These are phyloP conservation scores for Neofusicoccum laricinum DNA, from an alignment of 2,329 filamentous ascomycete species.

Conservation along the genomic window DNA sequence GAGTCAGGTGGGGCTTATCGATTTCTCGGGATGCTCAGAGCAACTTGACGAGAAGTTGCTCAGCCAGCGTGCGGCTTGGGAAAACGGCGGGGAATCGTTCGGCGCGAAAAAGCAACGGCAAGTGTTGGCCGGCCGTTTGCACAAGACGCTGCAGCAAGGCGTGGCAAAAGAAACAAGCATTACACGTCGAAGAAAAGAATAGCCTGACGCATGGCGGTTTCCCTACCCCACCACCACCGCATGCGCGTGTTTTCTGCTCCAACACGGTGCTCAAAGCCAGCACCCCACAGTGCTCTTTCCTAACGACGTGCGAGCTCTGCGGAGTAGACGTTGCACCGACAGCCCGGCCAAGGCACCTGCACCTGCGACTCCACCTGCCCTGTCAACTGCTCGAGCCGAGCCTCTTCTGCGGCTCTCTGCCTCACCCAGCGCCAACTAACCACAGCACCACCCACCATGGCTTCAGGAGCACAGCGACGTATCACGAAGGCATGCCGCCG, in stretches of 20 bases:
- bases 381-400: neutral
- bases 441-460: conserved; percentile 6
- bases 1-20: conserved; percentile 12
- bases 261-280: conserved; percentile 5
- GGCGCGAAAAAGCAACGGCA: neutral
- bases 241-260: neutral
- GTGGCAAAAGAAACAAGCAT: neutral
- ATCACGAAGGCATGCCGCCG: conserved; percentile 11
- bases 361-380: neutral
- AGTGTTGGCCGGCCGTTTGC: conserved; percentile 3
- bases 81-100: neutral
- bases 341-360: neutral
- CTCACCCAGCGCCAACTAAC: neutral
- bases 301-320: neutral
- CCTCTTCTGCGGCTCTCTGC: neutral
- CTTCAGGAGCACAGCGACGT: conserved; percentile 11
- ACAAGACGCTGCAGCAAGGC: neutral
- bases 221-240: conserved; percentile 2
- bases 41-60: neutral
- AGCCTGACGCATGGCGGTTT: conserved; percentile 4
- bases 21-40: neutral
- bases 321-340: neutral
- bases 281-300: neutral
- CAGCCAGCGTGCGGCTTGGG: neutral
- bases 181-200: neutral